Evolutionary conservation across 1,284 basidiomycete species (phyloP).

Genomic region (Pseudozyma thailandica): DNA sequence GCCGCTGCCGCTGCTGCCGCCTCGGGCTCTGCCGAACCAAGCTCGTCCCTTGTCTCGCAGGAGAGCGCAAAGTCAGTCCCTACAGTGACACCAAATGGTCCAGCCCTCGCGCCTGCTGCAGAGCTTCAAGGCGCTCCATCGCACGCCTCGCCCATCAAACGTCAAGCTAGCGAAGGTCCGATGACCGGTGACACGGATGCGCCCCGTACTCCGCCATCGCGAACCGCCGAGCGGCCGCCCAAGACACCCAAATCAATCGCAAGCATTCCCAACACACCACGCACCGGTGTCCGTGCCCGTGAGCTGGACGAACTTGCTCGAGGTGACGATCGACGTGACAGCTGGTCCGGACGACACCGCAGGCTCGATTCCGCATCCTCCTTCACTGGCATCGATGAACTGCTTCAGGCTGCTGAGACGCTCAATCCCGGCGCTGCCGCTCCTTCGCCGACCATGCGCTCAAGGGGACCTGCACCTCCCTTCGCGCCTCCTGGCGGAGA

Average conservation of each 20-base stretch:
- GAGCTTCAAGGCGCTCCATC: constrained; percentile 18
- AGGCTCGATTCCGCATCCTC: constrained; percentile 46
- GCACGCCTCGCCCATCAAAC: constrained; percentile 42
- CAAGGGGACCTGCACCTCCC: constrained; percentile 15
- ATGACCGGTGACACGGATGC: constrained; percentile 33
- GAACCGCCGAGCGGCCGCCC: constrained; percentile 37
- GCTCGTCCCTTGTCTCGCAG: constrained; percentile 25
- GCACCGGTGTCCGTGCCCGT: constrained; percentile 34
- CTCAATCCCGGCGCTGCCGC: constrained; percentile 55
- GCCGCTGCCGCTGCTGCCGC: constrained; percentile 21
- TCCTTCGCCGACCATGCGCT: constrained; percentile 31
- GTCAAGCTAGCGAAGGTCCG: constrained; percentile 47
- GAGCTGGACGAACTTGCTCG: constrained; percentile 39
- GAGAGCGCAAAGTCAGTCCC: constrained; percentile 10
- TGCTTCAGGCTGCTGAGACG: constrained; percentile 65
- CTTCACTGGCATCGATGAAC: constrained; percentile 65
- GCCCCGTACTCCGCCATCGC: constrained; percentile 37
- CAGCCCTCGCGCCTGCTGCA: constrained; percentile 35
- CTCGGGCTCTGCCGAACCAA: constrained; percentile 17
- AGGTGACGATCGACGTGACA: constrained; percentile 34
- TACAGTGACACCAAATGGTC: constrained; percentile 2
- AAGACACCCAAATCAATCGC: constrained; percentile 43
- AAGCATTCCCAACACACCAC: constrained; percentile 39
- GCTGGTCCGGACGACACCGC: constrained; percentile 41
- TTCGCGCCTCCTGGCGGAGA: constrained; percentile 22